Base-by-base conservation (phyloP, 1,284 basidiomycete genomes). In the Cystobasidium sp. region DNA sequence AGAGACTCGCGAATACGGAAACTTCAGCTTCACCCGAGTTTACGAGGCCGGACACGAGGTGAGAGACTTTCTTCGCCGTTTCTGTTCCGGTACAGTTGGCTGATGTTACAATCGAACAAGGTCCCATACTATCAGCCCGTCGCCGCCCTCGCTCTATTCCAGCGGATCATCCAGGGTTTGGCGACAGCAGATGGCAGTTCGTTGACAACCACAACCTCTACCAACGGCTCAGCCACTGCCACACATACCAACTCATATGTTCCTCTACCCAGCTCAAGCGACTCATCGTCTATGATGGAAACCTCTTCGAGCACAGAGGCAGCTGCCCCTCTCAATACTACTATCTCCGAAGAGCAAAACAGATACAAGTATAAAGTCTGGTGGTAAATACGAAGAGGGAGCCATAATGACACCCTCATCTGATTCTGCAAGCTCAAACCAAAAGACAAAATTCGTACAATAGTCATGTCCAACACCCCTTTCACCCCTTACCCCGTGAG, bases 1-100 rank as follows among this genome's bases (percentile, higher is more conserved):
- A 63, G 70, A 73, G 41, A 65, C 52, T 14, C 47, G 70, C 20
- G 63, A 66, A 22, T 66, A 73, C 43, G 72, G 72, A 12, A 74
- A 68, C 43, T 74, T 74, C 65, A 24, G 18, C 14, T 74, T 68
- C 51, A 68, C 67, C 6, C 65, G 72, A 10, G 65, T 74, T 1
- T 74, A 74, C 58, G 72, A 64, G 49, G 46, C 70, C 58, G 70
- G 70, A 31, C 70, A 73, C 43, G 70, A 73, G 49, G 68, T 71
- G 52, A 37, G 70, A 31, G 31, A 31, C 31, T 31, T 72, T 16
- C 20, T 16, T 18, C 9, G 41, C 24, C 41, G 12, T 18, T 68
- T 8, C 24, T 31, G 53, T 2, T 47, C 55, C 9, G 39, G 6
- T 58, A 24, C 24, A 12, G 43, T 18, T 46, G 10, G 49, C 53